Conservation (phyloP, 768 basidiomycete species). For the Serendipita sp. region DNA sequence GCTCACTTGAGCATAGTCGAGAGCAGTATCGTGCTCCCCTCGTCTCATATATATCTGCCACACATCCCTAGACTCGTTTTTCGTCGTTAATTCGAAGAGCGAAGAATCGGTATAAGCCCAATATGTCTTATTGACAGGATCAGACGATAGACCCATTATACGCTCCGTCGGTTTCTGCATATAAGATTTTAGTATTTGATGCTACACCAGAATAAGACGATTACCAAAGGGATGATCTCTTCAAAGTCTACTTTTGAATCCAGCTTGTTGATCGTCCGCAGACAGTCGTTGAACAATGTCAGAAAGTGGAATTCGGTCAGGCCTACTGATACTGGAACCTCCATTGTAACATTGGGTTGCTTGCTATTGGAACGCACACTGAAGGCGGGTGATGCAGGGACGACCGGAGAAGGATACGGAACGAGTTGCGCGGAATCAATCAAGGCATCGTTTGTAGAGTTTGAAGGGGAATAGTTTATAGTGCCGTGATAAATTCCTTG, state of each 20-base stretch:
- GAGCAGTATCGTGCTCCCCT: slow-evolving; percentile 58
- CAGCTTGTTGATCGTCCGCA: slow-evolving; percentile 62
- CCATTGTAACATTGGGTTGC: slow-evolving; percentile 12
- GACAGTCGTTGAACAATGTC: slow-evolving; percentile 60
- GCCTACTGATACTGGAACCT: slow-evolving; percentile 56
- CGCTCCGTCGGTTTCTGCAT: slow-evolving; percentile 59
- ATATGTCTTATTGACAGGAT: slow-evolving; percentile 76
- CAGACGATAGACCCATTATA: slow-evolving; percentile 60
- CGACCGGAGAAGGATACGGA: slow-evolving; percentile 43
- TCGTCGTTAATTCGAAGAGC: slow-evolving; percentile 70
- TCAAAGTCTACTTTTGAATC: slow-evolving; percentile 74
- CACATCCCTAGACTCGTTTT: slow-evolving; percentile 83
- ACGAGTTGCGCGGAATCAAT: slow-evolving; percentile 65
- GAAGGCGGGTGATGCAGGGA: slow-evolving; percentile 18
- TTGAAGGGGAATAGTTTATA: slow-evolving; percentile 38
- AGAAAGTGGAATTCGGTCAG: slow-evolving; percentile 90
- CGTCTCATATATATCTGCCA: slow-evolving; percentile 83
- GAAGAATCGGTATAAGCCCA: slow-evolving; percentile 88
- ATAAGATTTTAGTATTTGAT: not conserved
- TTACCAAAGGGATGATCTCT: slow-evolving; percentile 62
- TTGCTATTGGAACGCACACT: slow-evolving; percentile 11
- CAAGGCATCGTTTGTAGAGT: slow-evolving; percentile 50
- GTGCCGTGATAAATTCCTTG: slow-evolving; percentile 71
- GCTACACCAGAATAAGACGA: slow-evolving; percentile 15
- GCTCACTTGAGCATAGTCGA: slow-evolving; percentile 66